phyloP scores from a whole-genome alignment of 1,284 basidiomycete genomes.

The Trichosporon ovoides region DNA sequence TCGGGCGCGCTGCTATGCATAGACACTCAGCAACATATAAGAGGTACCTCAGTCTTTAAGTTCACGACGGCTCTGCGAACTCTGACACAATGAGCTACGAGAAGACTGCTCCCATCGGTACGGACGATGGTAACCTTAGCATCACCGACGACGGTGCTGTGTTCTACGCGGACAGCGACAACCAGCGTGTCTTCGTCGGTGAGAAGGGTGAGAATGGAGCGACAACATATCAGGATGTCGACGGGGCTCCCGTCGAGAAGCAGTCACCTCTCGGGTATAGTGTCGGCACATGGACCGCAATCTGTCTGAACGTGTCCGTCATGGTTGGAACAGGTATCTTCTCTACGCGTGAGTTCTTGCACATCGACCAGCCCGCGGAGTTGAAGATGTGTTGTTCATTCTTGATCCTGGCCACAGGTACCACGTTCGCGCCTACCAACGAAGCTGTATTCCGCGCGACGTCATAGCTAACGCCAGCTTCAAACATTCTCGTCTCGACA shows the following conservation, averaged over 20 bases:
- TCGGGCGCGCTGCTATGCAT: no score
- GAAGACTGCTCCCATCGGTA: no score
- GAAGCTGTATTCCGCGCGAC: no score
- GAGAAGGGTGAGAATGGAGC: conserved; percentile 16
- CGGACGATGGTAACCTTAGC: no score
- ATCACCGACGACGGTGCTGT: background rate
- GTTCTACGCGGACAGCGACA: background rate
- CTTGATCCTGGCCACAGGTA: no score
- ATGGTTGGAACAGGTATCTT: conserved; percentile 32
- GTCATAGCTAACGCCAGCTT: conserved; percentile 6
- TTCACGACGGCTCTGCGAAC: no score
- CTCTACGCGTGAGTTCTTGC: conserved; percentile 20
- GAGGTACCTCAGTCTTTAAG: no score
- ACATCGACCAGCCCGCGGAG: no score
- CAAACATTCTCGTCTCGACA: conserved; percentile 16
- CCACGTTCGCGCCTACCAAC: no score
- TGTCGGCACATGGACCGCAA: conserved; percentile 20
- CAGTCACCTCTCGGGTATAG: conserved; percentile 22
- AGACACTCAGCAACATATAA: no score
- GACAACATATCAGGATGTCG: conserved; percentile 21
- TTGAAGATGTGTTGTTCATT: no score
- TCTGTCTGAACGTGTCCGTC: conserved; percentile 26
- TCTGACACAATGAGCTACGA: no score
- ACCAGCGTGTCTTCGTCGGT: conserved; percentile 12
- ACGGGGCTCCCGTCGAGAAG: conserved; percentile 28